Base-by-base conservation (phyloP, 129 eudicot genomes). In the Centaurea solstitialis region DNA sequence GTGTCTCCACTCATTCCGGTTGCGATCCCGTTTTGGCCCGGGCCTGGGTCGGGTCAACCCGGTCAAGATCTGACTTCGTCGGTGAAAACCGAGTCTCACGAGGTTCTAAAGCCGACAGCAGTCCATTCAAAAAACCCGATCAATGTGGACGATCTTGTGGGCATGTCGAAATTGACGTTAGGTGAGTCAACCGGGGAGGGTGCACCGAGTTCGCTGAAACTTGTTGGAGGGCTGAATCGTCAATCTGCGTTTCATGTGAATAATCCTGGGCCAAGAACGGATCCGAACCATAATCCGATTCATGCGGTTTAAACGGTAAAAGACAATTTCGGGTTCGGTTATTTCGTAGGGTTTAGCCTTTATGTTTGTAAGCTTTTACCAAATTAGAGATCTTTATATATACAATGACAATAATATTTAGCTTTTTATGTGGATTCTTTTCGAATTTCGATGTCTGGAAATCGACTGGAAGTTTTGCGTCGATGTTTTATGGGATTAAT, bases 201-300 rank as follows among this genome's bases (percentile, higher is more conserved):
- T 18, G 93, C 83, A 24, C 82, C 83, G 9, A 76, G 87, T 33
- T 91, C 98, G 2, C 81, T 85, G 50, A 91, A 94, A 68, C 82
- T 93, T 9, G 90, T 76, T 7, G 93, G 93, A 28, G 95, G 95
- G 67, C 73, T 93, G 28, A 83, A 84, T 26, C 86, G 97, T 74
- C 98, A 92, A 28, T 94, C 98, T 10, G 97, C 97, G 4, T 94
- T 94, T 38, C 98, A 94, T 82, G 90, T 89, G 43, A 94, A 85
- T 74, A 94, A 90, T 72, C 90, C 93, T 8, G 81, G 81, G 5
- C 64, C 90, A 0, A 88, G 89, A 28, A 75, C 76, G 78, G 80
- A 80, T 80, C 76, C 92, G 6, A 81, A 85, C 84, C 88, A 83
- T 65, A 89, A 76, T 67, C 94, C 97, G 28, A 91, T 94, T 76